Percentiles rank a stretch among this genome's conserved stretches.
phyloP scores from a whole-genome alignment of 1,139 yeast genomes.

The Taiozyma sp. region DNA sequence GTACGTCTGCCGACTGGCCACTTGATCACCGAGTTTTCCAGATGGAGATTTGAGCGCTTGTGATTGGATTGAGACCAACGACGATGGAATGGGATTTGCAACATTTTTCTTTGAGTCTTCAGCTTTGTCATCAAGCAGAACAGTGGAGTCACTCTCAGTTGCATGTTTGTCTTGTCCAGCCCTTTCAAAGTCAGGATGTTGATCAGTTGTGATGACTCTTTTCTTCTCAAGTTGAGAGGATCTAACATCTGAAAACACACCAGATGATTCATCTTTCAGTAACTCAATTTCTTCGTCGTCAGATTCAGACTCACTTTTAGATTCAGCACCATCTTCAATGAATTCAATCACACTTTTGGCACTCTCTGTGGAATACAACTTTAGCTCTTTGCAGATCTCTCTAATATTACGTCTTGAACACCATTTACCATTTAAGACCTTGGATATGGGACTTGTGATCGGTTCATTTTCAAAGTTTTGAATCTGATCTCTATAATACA shows the following conservation, averaged over 20 bases:
- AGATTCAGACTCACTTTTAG: background rate
- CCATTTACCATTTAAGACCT: conserved; percentile 22
- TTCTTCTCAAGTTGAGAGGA: background rate
- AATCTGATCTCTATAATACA: conserved; percentile 16
- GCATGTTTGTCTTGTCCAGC: background rate
- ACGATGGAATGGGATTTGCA: background rate
- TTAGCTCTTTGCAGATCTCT: conserved; percentile 5
- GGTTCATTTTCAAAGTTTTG: conserved; percentile 13
- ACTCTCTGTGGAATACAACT: background rate
- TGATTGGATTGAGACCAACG: background rate
- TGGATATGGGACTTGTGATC: conserved; percentile 7
- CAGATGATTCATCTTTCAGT: background rate
- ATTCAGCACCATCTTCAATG: conserved; percentile 1
- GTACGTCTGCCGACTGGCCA: background rate
- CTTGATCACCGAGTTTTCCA: background rate
- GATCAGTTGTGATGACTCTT: background rate
- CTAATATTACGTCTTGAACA: conserved; percentile 15
- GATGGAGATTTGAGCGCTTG: background rate
- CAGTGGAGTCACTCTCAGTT: background rate
- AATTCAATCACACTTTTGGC: conserved; percentile 4
- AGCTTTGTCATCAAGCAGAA: background rate
- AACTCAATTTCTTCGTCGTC: background rate
- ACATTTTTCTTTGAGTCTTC: background rate
- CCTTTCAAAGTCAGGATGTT: background rate
- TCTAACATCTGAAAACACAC: background rate